Evolutionary conservation across 495 filamentous ascomycete genomes (phyloP).

Genomic region (Aspergillus coremiiformis): DNA sequence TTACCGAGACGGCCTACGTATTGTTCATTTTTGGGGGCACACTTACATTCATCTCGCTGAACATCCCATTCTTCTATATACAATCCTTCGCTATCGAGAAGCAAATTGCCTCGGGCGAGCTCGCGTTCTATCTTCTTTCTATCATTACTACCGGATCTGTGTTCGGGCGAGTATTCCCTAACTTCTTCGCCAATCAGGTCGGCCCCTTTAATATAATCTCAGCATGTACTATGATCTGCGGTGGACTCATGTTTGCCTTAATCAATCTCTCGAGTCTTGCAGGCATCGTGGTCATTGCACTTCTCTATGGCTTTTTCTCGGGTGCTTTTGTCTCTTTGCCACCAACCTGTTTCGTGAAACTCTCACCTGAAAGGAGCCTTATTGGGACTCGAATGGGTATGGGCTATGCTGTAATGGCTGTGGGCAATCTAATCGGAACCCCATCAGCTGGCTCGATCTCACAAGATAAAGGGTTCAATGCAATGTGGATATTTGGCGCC

Average conservation of each 20-base stretch:
- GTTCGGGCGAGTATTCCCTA: neutral
- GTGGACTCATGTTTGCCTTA: neutral
- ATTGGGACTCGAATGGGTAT: slow-evolving; percentile 57
- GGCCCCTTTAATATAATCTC: slow-evolving; percentile 33
- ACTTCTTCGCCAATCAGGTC: slow-evolving; percentile 13
- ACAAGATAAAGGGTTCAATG: too few species aligned
- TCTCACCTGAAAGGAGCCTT: slow-evolving; percentile 18
- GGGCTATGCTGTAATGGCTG: slow-evolving; percentile 38
- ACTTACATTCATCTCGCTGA: slow-evolving; percentile 24
- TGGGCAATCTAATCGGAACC: slow-evolving; percentile 51
- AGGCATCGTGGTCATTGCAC: slow-evolving; percentile 26
- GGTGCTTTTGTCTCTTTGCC: slow-evolving; percentile 29
- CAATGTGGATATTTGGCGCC: too few species aligned
- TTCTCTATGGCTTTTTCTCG: slow-evolving; percentile 51
- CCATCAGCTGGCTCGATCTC: slow-evolving; percentile 47
- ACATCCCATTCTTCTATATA: slow-evolving; percentile 33
- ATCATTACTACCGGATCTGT: neutral
- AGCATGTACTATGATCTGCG: neutral
- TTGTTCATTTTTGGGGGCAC: slow-evolving; percentile 20
- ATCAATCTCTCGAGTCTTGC: slow-evolving; percentile 6
- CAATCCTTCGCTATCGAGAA: too few species aligned
- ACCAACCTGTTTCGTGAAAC: slow-evolving; percentile 7
- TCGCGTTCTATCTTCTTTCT: neutral
- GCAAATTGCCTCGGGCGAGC: neutral
- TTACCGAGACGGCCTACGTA: slow-evolving; percentile 25